Evolutionary conservation across 2,329 filamentous ascomycete genomes (phyloP).

Genomic region (Canariomyces notabilis): DNA sequence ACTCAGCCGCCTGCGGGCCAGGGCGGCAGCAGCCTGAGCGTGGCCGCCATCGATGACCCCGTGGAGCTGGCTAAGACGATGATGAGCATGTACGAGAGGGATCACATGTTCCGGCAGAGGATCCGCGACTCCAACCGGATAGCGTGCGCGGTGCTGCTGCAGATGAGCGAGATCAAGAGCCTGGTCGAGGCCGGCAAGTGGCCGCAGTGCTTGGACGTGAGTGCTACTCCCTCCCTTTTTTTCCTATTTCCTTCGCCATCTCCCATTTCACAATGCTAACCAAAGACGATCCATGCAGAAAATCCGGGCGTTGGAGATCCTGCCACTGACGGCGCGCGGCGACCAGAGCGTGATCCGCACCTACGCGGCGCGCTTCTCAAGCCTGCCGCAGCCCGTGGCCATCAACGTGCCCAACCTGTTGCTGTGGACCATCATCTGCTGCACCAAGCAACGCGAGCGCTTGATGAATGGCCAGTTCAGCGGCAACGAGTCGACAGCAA

Average conservation of each 20-base stretch:
- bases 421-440: slow-evolving; percentile 89
- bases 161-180: slow-evolving; percentile 58
- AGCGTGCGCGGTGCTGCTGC: slow-evolving; percentile 52
- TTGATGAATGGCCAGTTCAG: slow-evolving; percentile 69
- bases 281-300: slow-evolving; percentile 45
- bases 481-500: slow-evolving; percentile 61
- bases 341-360: slow-evolving; percentile 74
- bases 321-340: slow-evolving; percentile 70
- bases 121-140: slow-evolving; percentile 53
- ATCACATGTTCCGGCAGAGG: slow-evolving; percentile 55
- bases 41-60: slow-evolving; percentile 56
- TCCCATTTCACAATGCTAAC: not conserved
- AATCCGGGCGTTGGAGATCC: slow-evolving; percentile 69
- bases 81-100: slow-evolving; percentile 59
- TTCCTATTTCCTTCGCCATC: not conserved
- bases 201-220: slow-evolving; percentile 55
- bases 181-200: slow-evolving; percentile 51
- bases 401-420: slow-evolving; percentile 87
- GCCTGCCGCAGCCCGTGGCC: slow-evolving; percentile 72
- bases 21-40: slow-evolving; percentile 53
- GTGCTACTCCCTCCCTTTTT: slow-evolving; percentile 31
- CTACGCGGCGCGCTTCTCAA: slow-evolving; percentile 74
- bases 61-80: slow-evolving; percentile 55
- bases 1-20: slow-evolving; percentile 31
- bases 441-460: slow-evolving; percentile 69